Percentiles rank a stretch among this genome's conserved stretches.
These are phyloP conservation scores for Omphalotus guepiniiformis DNA, from an alignment of 768 basidiomycete genomes.

Conservation along the genomic window DNA sequence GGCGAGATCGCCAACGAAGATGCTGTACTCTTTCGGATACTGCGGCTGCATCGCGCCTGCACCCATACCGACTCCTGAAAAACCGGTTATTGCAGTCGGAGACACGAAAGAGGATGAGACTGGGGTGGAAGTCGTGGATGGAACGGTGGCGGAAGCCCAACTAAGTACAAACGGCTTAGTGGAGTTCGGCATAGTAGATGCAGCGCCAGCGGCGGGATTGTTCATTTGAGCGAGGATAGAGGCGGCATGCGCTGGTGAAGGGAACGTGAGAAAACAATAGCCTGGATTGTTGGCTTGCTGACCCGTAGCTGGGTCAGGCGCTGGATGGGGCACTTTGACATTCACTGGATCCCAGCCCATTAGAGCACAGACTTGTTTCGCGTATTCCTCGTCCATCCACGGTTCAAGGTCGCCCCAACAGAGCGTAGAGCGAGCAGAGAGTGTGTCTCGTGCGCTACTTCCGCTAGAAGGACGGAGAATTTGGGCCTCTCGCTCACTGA, in stretches of 20 bases:
- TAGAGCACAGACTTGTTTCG: conserved; percentile 77
- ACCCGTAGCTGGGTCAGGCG: conserved; percentile 51
- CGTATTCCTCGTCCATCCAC: conserved; percentile 98
- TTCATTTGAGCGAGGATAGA: conserved; percentile 69
- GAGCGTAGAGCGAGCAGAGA: conserved; percentile 54
- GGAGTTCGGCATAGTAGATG: conserved; percentile 83
- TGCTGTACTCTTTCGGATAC: conserved; percentile 84
- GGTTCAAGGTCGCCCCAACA: conserved; percentile 89
- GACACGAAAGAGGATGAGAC: not conserved
- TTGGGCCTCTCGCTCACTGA: no score
- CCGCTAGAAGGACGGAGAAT: not conserved
- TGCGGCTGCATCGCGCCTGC: conserved; percentile 42
- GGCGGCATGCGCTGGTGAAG: conserved; percentile 63
- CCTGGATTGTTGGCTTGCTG: conserved; percentile 80
- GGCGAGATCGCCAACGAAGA: conserved; percentile 92
- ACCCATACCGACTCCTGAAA: conserved; percentile 14
- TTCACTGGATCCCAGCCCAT: conserved; percentile 83
- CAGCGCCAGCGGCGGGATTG: conserved; percentile 32
- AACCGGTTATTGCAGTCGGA: not conserved
- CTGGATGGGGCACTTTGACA: conserved; percentile 67
- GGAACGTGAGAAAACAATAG: conserved; percentile 86
- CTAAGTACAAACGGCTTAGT: conserved; percentile 75
- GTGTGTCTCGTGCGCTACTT: not conserved
- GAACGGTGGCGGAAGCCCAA: conserved; percentile 56
- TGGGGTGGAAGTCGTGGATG: conserved; percentile 30